Evolutionary conservation across 2,329 filamentous ascomycete genomes (phyloP).

Genomic region (Ambrosiella xylebori): DNA sequence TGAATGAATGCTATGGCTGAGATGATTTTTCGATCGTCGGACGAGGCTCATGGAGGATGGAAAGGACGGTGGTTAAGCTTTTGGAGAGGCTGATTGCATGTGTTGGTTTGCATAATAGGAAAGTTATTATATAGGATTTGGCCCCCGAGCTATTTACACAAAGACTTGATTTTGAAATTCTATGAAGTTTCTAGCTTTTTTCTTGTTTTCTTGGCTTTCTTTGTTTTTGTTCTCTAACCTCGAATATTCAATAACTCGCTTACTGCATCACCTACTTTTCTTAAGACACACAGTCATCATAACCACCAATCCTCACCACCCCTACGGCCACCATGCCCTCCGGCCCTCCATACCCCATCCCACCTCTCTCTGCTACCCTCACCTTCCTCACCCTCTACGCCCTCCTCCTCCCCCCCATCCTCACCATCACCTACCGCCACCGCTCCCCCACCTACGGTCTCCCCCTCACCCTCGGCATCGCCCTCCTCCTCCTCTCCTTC

Average conservation of each 20-base stretch:
- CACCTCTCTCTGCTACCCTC: neutral
- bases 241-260: neutral
- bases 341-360: neutral
- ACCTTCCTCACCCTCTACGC: neutral
- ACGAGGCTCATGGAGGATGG: too few relatives aligned
- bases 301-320: neutral
- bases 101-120: too few relatives aligned
- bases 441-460: constrained; percentile 7
- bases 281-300: neutral
- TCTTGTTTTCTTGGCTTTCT: neutral
- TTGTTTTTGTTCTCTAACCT: neutral
- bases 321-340: neutral
- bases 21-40: too few relatives aligned
- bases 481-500: constrained; percentile 30
- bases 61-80: too few relatives aligned
- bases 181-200: too few relatives aligned
- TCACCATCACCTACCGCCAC: neutral
- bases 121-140: too few relatives aligned
- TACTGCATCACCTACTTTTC: neutral
- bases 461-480: constrained; percentile 24
- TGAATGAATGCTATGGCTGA: too few relatives aligned
- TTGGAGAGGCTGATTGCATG: too few relatives aligned
- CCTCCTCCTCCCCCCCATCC: neutral
- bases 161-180: too few relatives aligned
- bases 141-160: too few relatives aligned